Evolutionary conservation across 2,329 filamentous ascomycete genomes (phyloP).

Genomic region (Penicillium sumatraense): DNA sequence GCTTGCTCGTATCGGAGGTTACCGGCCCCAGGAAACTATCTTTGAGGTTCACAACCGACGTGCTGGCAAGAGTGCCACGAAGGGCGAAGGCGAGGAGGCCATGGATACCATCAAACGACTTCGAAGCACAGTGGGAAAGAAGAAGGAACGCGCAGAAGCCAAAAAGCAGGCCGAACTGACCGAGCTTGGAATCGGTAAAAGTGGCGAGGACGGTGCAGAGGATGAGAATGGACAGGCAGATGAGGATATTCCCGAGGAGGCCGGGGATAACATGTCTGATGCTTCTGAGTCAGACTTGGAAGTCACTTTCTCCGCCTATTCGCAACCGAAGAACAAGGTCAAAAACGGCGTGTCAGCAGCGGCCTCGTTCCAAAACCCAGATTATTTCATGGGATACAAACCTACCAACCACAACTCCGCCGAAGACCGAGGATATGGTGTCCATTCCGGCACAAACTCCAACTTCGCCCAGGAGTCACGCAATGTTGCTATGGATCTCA

Average conservation of each 20-base stretch:
- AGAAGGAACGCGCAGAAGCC: slow-evolving; percentile 44
- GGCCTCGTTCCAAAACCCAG: slow-evolving; percentile 75
- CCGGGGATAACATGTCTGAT: slow-evolving; percentile 58
- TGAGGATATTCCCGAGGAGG: slow-evolving; percentile 41
- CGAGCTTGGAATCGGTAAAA: slow-evolving; percentile 29
- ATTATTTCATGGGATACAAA: slow-evolving; percentile 96
- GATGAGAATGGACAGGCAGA: slow-evolving; percentile 46
- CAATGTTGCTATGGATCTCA: slow-evolving; percentile 87
- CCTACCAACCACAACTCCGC: slow-evolving; percentile 79
- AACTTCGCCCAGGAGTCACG: slow-evolving; percentile 91
- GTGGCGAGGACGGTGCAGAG: slow-evolving; percentile 39
- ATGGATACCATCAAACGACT: slow-evolving; percentile 54
- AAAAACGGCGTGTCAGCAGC: slow-evolving; percentile 49
- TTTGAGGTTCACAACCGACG: slow-evolving; percentile 87
- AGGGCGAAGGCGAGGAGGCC: slow-evolving; percentile 62
- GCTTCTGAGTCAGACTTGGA: slow-evolving; percentile 68
- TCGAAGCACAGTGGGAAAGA: slow-evolving; percentile 46
- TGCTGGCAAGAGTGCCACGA: slow-evolving; percentile 67
- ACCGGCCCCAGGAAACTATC: slow-evolving; percentile 90
- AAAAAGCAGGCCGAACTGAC: slow-evolving; percentile 31
- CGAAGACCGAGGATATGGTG: slow-evolving; percentile 91
- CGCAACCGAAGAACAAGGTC: slow-evolving; percentile 47
- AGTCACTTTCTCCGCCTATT: slow-evolving; percentile 69
- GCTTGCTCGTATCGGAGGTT: slow-evolving; percentile 85
- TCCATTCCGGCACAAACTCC: slow-evolving; percentile 75